Base-by-base conservation (phyloP, 257 asterid genomes). In the Nemophila menziesii region DNA sequence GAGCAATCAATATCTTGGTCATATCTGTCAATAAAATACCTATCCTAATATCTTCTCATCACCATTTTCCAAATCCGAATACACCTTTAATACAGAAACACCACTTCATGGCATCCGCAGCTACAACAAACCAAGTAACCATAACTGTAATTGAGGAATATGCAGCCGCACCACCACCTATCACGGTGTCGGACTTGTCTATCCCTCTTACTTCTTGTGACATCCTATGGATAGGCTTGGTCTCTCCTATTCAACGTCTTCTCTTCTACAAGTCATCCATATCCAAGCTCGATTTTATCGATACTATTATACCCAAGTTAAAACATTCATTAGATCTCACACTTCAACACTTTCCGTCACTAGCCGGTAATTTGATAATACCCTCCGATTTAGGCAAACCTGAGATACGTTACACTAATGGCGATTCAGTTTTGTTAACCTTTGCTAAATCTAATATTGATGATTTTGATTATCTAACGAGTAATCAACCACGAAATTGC, bases 281-380 rank as follows among this genome's bases (percentile, higher is more conserved):
- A 29, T 51, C 73, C 44, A 53, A 58, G 21, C 4, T 56, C 48
- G 48, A 47, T 5, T 65, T 71, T 61, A 27, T n/a, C 0, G 54
- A 57, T 11, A 38, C 59, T 49, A 23, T 63, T 22, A 52, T 72
- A 33, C 78, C 80, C 0, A 46, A 34, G 1, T 69, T 71, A 57
- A 57, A 48, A 16, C 42, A 39, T 44, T 33, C 73, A 0, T 75
- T 76, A 45, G 56, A 73, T 33, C 65, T 56, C 14, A 39, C 75
- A 10, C 80, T 76, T 22, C 46, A 58, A 5, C 72, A 65, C 42
- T 69, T 65, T 46, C 52, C 59, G 54, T 66, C 78, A 4, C 55
- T 68, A 44, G 66, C 78, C n/a, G 80, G 75, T 0, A 41, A 41
- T 24, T 41, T 41, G 13, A 18, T 41, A 5, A 41, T 19, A 3